Evolutionary conservation across 164 flowering plant species (phyloP).

Genomic region (Kingdonia uniflora): DNA sequence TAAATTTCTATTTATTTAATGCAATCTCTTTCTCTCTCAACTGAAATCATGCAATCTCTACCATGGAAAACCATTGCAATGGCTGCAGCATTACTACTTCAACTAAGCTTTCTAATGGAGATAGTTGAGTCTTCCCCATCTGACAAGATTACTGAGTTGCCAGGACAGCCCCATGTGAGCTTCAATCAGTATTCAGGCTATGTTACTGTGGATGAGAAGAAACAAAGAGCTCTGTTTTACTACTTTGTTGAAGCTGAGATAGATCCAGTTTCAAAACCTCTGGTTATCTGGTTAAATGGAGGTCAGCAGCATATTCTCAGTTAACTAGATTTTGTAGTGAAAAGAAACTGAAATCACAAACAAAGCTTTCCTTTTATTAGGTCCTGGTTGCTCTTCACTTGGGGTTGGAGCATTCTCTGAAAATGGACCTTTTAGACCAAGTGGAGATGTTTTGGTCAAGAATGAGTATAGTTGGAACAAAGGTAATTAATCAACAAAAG

Average conservation of each 20-base stretch:
- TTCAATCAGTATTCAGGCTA: slow-evolving; percentile 66
- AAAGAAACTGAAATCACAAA: too few species aligned
- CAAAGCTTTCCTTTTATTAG: slow-evolving; percentile 9
- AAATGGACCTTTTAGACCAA: slow-evolving; percentile 52
- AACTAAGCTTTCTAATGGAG: slow-evolving; percentile 10
- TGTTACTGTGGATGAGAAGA: slow-evolving; percentile 38
- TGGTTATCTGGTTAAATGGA: slow-evolving; percentile 80
- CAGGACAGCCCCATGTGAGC: slow-evolving; percentile 58
- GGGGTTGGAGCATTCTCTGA: slow-evolving; percentile 49
- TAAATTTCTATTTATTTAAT: neutral
- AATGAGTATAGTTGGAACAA: slow-evolving; percentile 49
- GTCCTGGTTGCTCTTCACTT: slow-evolving; percentile 54
- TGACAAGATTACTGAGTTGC: slow-evolving; percentile 36
- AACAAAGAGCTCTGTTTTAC: slow-evolving; percentile 53
- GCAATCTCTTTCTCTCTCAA: neutral
- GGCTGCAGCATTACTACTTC: slow-evolving; percentile 12
- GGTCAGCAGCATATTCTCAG: slow-evolving; percentile 21
- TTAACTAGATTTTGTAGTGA: neutral
- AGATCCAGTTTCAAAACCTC: slow-evolving; percentile 52
- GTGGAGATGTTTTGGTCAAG: slow-evolving; percentile 27
- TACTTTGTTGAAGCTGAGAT: slow-evolving; percentile 64
- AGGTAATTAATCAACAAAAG: slow-evolving; percentile 18
- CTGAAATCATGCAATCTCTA: slow-evolving; percentile 13
- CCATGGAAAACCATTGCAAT: slow-evolving; percentile 19
- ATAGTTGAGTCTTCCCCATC: slow-evolving; percentile 8